Conservation (phyloP, 441 rosid genomes). For the Adansonia grandidieri region DNA sequence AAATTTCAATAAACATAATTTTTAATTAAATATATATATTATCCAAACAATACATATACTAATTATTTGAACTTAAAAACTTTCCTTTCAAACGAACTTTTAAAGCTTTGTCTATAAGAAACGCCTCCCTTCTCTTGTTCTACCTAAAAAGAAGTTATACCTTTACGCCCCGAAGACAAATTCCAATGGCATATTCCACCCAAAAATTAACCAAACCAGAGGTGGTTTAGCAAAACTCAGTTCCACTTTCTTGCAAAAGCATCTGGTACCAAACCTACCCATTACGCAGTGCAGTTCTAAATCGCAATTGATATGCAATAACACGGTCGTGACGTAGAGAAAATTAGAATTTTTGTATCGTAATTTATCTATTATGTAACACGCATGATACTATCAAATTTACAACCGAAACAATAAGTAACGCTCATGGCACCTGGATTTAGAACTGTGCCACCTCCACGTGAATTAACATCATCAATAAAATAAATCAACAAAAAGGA, state of each 20-base stretch:
- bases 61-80: too few species aligned
- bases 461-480: not conserved
- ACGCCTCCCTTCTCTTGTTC: not conserved
- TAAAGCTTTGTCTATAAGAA: not conserved
- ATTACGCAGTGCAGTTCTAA: not conserved
- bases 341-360: too few species aligned
- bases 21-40: not conserved
- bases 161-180: constrained; percentile 30
- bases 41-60: not conserved
- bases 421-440: too few species aligned
- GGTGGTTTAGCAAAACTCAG: constrained; percentile 18
- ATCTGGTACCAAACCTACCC: constrained; percentile 20
- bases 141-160: not conserved
- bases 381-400: too few species aligned
- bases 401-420: too few species aligned
- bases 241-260: constrained; percentile 7
- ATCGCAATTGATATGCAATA: too few species aligned
- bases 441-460: too few species aligned
- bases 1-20: too few species aligned
- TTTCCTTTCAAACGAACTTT: not conserved
- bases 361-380: too few species aligned
- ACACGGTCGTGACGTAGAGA: too few species aligned
- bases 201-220: not conserved
- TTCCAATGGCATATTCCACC: constrained; percentile 29
- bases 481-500: not conserved